Base-by-base conservation (phyloP, 179 eudicot species). In the Beta macrorhiza region DNA sequence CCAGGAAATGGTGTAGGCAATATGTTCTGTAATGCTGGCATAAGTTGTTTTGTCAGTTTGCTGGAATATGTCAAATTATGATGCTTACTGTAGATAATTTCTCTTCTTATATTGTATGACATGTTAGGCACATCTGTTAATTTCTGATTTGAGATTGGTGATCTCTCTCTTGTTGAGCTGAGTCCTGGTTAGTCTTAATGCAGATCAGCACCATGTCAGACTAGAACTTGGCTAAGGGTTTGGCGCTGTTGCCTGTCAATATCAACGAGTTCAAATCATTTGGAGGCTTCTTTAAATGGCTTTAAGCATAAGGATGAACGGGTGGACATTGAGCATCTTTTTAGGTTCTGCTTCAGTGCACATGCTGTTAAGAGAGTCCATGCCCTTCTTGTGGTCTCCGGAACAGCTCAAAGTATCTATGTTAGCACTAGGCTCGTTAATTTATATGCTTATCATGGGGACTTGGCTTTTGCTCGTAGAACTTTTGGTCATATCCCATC, bases 381-480 rank as follows among this genome's bases (percentile, higher is more conserved):
- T 74, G 86, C 90, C 64, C 87, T 75, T 55, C 87, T 89, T 32
- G 70, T 89, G 67, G 90, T 89, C 71, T 84, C 88, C 42, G 90
- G 91, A 77, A 79, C 82, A 65, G 52, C 84, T 72, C 88, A 85
- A 14, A 85, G 83, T 73, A 68, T 84, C 62, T 85, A 74, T 59
- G 72, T 85, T 79, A 86, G 81, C 83, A 89, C 89, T 58, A 84
- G 88, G 85, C 87, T 87, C 79, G 67, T 88, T 75, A 88, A 88
- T 79, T 77, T 83, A 67, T 89, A 89, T 81, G 87, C 91, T 57
- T 84, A 82, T 77, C 84, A 84, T 29, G 87, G 87, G 17, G 90
- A 89, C 67, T 79, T 87, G 74, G 67, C 74, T 61, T 85, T 74
- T 81, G 83, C 90, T 29, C 80, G 80, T 22, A 51, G 69, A 57